Evolutionary conservation across 805 yeast genomes (phyloP).

Genomic region (Metschnikowia lochheadii): DNA sequence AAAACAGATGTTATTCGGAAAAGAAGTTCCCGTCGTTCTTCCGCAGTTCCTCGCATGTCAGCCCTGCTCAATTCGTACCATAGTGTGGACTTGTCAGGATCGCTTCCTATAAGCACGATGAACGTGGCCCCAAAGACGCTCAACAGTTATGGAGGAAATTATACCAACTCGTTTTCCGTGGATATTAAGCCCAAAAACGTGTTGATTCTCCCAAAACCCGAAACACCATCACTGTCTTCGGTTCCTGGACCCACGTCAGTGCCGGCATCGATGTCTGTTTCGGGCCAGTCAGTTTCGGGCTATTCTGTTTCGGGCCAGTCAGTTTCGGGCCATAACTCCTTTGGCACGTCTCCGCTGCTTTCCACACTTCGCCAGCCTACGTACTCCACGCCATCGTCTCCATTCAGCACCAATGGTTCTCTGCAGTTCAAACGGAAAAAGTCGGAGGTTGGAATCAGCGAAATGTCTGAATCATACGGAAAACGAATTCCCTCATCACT

Average conservation of each 20-base stretch:
- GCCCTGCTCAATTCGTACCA: conserved; percentile 7
- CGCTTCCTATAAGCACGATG: conserved; percentile 9
- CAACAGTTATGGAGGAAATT: conserved; percentile 9
- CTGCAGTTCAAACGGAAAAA: conserved; percentile 42
- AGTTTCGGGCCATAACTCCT: not conserved
- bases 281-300: too few species aligned
- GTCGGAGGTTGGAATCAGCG: conserved; percentile 31
- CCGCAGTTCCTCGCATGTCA: conserved; percentile 10
- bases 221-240: not conserved
- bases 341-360: not conserved
- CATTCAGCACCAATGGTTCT: conserved; percentile 16
- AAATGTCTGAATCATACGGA: conserved; percentile 19
- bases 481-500: conserved; percentile 17
- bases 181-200: conserved; percentile 32
- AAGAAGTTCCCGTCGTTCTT: conserved; percentile 41
- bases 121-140: conserved; percentile 4
- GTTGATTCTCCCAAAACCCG: conserved; percentile 40
- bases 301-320: too few species aligned
- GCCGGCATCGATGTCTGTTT: not conserved
- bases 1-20: conserved; percentile 57
- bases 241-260: conserved; percentile 6
- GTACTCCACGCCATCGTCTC: conserved; percentile 15
- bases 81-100: conserved; percentile 4
- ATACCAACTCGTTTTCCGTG: conserved; percentile 7
- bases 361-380: not conserved